Evolutionary conservation across 768 basidiomycete genomes (phyloP), one percentile per base, ranked within the genome.

Genomic region (Macrolepiota fuliginosa): DNA sequence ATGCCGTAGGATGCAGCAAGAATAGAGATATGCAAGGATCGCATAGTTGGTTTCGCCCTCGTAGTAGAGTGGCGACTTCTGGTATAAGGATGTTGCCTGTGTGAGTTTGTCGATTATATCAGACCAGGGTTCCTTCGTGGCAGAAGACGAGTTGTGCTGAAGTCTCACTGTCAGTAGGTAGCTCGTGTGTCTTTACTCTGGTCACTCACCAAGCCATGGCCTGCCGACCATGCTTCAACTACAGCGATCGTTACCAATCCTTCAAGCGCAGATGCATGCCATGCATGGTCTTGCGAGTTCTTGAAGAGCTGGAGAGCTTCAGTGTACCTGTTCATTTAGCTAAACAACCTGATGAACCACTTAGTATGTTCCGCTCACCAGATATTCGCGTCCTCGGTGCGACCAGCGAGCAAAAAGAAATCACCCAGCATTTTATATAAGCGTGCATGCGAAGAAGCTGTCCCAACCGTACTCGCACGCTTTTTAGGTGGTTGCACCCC

Each of bases 211-310:
- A 87, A 69, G 64, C 88, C 89, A 67, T 89, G 83, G n/a, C 83
- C 86, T 47, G 81, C 78, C 25, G 88, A 81, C 94, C 94, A 98
- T 7, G 90, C 88, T 62, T 96, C 94, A 19, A 97, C 79, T 11
- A 96, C 79, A 9, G 85, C 80, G 29, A 90, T 79, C 2, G 90
- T 91, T 1, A 90, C 91, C 67, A 95, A 72, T 3, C 94, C 93
- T 76, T 99, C 97, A 49, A 93, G 77, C 0, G 89, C 87, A 12
- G 90, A 87, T 0, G 93, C 96, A 71, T 95, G 90, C 96, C 96
- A 99, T 27, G 91, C 79, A 24, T 83, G 74, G 72, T 98, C 96
- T 58, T 86, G 84, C 7, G 85, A 81, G 1, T 79, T 78, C 72
- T 89, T 91, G 67, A 94, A 87, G n/a, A 91, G 71, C 35, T 82